phyloP scores from a whole-genome alignment of 2,329 filamentous ascomycete species.

The Colletotrichum lentis region DNA sequence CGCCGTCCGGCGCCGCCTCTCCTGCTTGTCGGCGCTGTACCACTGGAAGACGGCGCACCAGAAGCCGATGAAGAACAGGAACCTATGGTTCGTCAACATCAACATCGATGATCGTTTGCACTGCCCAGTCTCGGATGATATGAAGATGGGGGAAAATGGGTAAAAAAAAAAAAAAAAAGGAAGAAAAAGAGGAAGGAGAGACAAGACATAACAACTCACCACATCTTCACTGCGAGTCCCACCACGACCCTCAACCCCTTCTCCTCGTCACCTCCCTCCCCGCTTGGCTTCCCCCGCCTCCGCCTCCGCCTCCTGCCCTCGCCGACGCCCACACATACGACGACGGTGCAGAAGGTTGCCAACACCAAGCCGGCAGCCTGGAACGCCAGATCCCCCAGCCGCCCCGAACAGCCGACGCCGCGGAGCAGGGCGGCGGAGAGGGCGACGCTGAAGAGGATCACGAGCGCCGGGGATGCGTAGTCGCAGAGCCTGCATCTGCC shows the following conservation, averaged over 20 bases:
- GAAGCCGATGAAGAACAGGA: conserved; percentile 32
- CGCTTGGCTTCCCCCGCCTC: not conserved
- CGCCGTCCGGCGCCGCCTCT: not conserved
- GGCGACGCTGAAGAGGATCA: conserved; percentile 81
- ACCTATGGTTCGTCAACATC: conserved; percentile 10
- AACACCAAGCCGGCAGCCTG: conserved; percentile 17
- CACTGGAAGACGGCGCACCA: conserved; percentile 24
- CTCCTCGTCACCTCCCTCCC: not conserved
- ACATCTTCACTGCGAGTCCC: conserved; percentile 18
- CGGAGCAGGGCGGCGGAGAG: conserved; percentile 63
- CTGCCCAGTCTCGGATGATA: not conserved
- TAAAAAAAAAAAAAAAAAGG: not conserved
- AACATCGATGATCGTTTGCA: too few species aligned
- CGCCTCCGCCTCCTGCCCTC: not conserved
- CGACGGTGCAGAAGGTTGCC: conserved; percentile 22
- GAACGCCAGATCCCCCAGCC: conserved; percentile 23
- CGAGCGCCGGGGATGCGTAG: conserved; percentile 46
- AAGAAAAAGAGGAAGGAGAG: not conserved
- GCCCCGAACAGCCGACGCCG: conserved; percentile 8
- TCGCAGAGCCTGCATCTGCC: conserved; percentile 21
- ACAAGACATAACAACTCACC: conserved; percentile 18
- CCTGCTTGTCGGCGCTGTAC: not conserved
- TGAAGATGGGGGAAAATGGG: too few species aligned
- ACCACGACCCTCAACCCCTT: conserved; percentile 1
- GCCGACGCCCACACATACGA: conserved; percentile 15